Base-by-base conservation (phyloP, 495 filamentous ascomycete genomes). In the Aspergillus cristatus region DNA sequence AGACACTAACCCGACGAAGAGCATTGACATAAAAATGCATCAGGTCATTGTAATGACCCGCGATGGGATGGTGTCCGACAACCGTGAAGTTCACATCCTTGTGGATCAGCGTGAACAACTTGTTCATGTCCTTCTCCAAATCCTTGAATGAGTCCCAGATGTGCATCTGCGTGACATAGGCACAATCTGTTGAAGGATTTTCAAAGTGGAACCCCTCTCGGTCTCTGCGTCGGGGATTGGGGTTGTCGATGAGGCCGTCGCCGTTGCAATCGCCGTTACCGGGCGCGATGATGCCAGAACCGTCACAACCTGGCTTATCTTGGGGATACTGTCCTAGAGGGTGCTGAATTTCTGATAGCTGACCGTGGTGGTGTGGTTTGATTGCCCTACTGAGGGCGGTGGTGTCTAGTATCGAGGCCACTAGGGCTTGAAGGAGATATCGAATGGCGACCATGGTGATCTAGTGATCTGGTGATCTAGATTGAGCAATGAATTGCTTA, bases 21-120 rank as follows among this genome's bases (percentile, higher is more conserved):
- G 58, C 60, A 28, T 63, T 63, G 14, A 63, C 57, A 17, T 60
- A 61, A 37, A 63, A 61, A 42, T 63, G 57, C 34, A 63, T 34
- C 35, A 63, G 41, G 22, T 63, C 59, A 12, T 51, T 32, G 17
- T 63, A 63, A 30, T 41, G 51, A 1, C 59, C 59, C 7, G 59
- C 59, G 16, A 58, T 51, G 6, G 59, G 57, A 29, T 61, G 59
- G 32, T 63, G 53, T 15, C 57, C 59, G 13, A 63, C 48, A 3
- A 63, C 57, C 6, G 55, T 54, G 38, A 61, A 61, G 29, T 32
- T 47, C 24, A 61, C 57, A 28, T 63, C 41, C 36, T 57, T 63
- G 39, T 63, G 51, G 41, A 59, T 57, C 32, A 59, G 34, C 13
- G 50, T 59, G 33, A 61, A 61, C 7, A 63, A 32, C 32, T 52